These are phyloP conservation scores for Trifolium repens DNA, from an alignment of 306 rosid species.

Conservation along the genomic window DNA sequence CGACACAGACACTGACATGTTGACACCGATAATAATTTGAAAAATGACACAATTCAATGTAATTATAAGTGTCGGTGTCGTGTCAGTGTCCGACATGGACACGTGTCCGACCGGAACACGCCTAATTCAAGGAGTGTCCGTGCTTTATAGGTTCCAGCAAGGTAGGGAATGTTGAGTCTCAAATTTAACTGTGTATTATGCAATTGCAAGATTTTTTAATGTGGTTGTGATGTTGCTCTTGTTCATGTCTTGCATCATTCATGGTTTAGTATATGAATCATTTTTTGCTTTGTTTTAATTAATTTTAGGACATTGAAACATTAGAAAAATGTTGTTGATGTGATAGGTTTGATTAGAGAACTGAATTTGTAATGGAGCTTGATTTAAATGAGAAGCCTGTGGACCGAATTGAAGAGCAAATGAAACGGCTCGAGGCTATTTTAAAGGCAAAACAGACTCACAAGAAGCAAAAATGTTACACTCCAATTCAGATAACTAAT, in stretches of 20 bases:
- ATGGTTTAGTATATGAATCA: background rate
- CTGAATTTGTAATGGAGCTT: conserved; percentile 56
- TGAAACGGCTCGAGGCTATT: conserved; percentile 61
- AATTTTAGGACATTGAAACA: conserved; percentile 33
- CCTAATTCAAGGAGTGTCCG: no score
- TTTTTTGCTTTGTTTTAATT: background rate
- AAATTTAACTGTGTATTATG: background rate
- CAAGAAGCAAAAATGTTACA: conserved; percentile 43
- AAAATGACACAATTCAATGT: no score
- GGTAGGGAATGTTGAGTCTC: background rate
- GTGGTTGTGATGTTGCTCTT: background rate
- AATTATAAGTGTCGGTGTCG: no score
- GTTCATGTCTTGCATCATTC: background rate
- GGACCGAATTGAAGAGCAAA: conserved; percentile 60
- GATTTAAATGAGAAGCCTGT: conserved; percentile 62
- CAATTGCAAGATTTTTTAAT: background rate
- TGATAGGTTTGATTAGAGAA: conserved; percentile 42
- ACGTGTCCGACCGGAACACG: no score
- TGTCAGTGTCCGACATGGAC: no score
- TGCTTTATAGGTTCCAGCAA: no score
- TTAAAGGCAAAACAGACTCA: conserved; percentile 59
- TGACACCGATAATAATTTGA: no score
- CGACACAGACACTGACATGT: no score
- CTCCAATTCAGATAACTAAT: conserved; percentile 43
- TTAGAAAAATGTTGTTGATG: conserved; percentile 24